A percentile compares a stretch with the other conserved stretches of the same genome.
phyloP scores from a whole-genome alignment of 164 flowering plant genomes.

The Brasenia schreberi region DNA sequence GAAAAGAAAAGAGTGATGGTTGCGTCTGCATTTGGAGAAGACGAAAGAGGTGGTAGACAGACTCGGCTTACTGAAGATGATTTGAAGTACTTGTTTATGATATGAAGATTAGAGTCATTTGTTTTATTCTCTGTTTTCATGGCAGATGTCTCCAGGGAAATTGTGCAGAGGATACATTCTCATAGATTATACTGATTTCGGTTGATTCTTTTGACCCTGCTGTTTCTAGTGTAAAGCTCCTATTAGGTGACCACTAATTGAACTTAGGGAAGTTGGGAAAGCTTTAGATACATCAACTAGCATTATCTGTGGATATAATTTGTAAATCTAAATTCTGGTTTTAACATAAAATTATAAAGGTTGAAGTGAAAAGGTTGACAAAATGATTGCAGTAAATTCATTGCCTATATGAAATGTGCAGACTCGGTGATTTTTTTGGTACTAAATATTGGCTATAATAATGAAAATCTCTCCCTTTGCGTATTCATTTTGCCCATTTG shows the following conservation, averaged over 20 bases:
- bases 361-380: too few species aligned
- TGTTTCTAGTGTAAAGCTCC: background rate
- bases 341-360: too few species aligned
- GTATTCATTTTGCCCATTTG: too few species aligned
- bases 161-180: too few species aligned
- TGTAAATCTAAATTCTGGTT: background rate
- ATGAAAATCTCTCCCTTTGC: too few species aligned
- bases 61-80: slow-evolving; percentile 78
- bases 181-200: background rate
- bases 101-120: slow-evolving; percentile 3
- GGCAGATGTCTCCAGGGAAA: background rate
- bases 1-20: slow-evolving; percentile 91
- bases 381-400: too few species aligned
- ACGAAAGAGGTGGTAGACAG: slow-evolving; percentile 52
- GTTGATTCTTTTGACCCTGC: background rate
- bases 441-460: too few species aligned
- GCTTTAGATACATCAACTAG: background rate
- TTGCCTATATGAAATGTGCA: too few species aligned
- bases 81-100: slow-evolving; percentile 68
- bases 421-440: too few species aligned
- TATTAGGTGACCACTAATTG: background rate
- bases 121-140: too few species aligned
- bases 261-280: background rate
- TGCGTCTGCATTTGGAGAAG: slow-evolving; percentile 90
- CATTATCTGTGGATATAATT: background rate